Evolutionary conservation across 2,329 filamentous ascomycete species (phyloP).

Genomic region (Ascochyta viciae-villosae): DNA sequence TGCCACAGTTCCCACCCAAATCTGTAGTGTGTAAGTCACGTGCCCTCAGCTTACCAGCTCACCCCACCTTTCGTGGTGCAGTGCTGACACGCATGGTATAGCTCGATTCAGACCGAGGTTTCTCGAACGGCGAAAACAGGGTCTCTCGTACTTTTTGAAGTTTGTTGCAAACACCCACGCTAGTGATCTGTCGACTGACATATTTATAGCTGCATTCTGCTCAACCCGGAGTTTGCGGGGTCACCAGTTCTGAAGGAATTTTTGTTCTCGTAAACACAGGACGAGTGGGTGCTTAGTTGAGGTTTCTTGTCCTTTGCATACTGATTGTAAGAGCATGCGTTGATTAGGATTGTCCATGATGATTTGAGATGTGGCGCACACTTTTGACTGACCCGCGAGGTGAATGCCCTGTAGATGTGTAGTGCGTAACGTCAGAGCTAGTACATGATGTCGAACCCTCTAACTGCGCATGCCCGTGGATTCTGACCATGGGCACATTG

Average conservation of each 20-base stretch:
- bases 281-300: background rate
- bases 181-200: slow-evolving; percentile 38
- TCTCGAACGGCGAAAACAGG: slow-evolving; percentile 80
- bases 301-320: background rate
- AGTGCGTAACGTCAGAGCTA: slow-evolving; percentile 3
- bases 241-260: slow-evolving; percentile 93
- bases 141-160: slow-evolving; percentile 93
- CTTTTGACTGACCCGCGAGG: background rate
- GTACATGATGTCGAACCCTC: background rate
- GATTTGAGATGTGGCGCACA: background rate
- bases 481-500: background rate
- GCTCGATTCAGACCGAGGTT: slow-evolving; percentile 80
- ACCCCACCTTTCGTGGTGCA: slow-evolving; percentile 23
- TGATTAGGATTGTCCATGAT: background rate
- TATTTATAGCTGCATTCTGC: slow-evolving; percentile 75
- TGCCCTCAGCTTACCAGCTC: slow-evolving; percentile 1
- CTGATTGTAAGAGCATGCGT: background rate
- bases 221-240: slow-evolving; percentile 92
- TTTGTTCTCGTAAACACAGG: slow-evolving; percentile 65
- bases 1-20: slow-evolving; percentile 91
- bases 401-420: slow-evolving; percentile 2
- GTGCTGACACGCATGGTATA: slow-evolving; percentile 39
- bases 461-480: background rate
- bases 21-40: slow-evolving; percentile 76
- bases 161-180: slow-evolving; percentile 49